phyloP scores from a whole-genome alignment of 257 asterid species.

The Solanum medicagineum region DNA sequence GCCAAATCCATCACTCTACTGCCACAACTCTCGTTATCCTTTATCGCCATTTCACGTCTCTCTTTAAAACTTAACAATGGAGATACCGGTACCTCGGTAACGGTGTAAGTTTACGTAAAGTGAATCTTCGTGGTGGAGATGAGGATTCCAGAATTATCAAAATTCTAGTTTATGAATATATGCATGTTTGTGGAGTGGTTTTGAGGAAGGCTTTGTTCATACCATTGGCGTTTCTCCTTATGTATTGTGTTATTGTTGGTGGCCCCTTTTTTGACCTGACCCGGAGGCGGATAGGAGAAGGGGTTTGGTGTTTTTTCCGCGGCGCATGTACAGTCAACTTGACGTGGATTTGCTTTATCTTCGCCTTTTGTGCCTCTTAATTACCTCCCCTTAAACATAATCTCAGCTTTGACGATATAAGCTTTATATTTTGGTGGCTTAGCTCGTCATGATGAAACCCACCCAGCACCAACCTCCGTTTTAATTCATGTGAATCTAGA shows the following conservation, averaged over 20 bases:
- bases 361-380: neutral
- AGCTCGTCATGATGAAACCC: neutral
- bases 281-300: neutral
- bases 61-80: neutral
- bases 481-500: no score
- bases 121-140: neutral
- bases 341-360: neutral
- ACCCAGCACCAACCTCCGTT: neutral
- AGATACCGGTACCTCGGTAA: neutral
- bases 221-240: neutral
- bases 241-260: neutral
- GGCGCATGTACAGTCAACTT: neutral
- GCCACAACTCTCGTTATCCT: constrained; percentile 71
- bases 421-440: neutral
- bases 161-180: neutral
- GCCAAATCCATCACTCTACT: constrained; percentile 64
- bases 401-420: neutral
- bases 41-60: constrained; percentile 51
- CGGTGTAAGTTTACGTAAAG: neutral
- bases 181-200: neutral
- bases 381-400: neutral
- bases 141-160: neutral
- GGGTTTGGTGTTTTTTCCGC: neutral
- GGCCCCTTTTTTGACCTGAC: neutral
- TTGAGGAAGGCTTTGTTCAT: neutral